Base-by-base conservation (phyloP, 352 stramenopile genomes). In the Pythium periplocum region DNA sequence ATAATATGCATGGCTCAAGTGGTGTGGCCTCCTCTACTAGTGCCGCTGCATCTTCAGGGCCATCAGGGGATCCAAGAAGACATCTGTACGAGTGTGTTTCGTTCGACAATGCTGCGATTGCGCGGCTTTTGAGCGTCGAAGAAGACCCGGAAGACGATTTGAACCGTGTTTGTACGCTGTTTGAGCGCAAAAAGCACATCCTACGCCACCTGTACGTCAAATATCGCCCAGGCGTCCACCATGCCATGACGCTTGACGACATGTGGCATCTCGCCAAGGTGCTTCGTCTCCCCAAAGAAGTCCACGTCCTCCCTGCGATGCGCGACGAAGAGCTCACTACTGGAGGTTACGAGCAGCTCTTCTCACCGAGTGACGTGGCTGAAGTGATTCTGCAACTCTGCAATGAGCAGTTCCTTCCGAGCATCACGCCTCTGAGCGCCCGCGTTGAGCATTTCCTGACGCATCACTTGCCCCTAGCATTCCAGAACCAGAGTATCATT, bases 401-500 rank as follows among this genome's bases (percentile, higher is more conserved):
- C 59, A 89, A 89, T 48, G 80, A 91, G 30, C 80, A 91, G 64
- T 91, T 91, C 34, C 53, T 71, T n/a, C 71, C 73, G 0, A 64
- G 83, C 2, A 59, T 89, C 45, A 31, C 60, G 7, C 66, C 71
- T 1, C 42, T 91, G 1, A 86, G 75, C 46, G 68, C 73, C 2
- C 74, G 80, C 3, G 76, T 91, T n/a, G 80, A 91, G 39, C 61
- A 66, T 37, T 83, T 91, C 36, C 45, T 73, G 17, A 57, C 40
- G 6, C 57, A 83, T 36, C 74, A 91, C 41, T 50, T 91, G 43
- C 68, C 73, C 1, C 59, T 80, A 11, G 72, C 69, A 2, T 51
- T 71, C 12, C 67, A 86, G 44, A 82, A 84, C 45, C 68, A 67
- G 37, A 84, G 71, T 43, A 67, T 78, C 26, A 67, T 88, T 48